Base-by-base conservation (phyloP, 352 stramenopile species). In the Phytophthora foliorum region DNA sequence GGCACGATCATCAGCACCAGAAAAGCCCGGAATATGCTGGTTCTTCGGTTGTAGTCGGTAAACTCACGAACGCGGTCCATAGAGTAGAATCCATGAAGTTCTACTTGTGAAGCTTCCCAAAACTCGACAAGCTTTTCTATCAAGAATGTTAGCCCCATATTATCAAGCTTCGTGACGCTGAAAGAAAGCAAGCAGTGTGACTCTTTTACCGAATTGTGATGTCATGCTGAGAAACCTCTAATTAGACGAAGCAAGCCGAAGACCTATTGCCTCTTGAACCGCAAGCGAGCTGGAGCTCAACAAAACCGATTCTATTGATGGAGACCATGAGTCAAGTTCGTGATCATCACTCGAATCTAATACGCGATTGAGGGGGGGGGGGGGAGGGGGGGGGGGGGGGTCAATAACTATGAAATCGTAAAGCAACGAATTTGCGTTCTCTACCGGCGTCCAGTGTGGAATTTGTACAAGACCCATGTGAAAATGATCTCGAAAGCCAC, bases 401-500 rank as follows among this genome's bases (percentile, higher is more conserved):
- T n/a, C n/a, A n/a, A n/a, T n/a, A n/a, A n/a, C n/a, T n/a, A n/a
- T 16, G 36, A 4, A 42, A 42, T 42, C 16, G 16, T n/a, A 42
- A 42, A 42, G 6, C 38, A 13, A 21, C n/a, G 9, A 45, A 48
- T 58, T 49, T 34, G 31, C 14, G 13, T 39, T 50, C 22, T 46
- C 58, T 27, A 72, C 10, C 67, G 45, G 13, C 67, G 49, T 0
- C 67, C 67, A 2, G 67, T 70, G 54, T 74, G 67, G 60, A 71
- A 70, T 39, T 74, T 74, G 21, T 57, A 71, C 46, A 86, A 44
- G 41, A 82, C 57, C 17, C 56, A 53, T 7, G 72, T 66, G 52
- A 88, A 84, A 4, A 91, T 29, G 13, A 86, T 32, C 59, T 91
- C 78, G 10, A 91, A 72, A 0, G 41, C 79, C 13, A 84, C 49